Base-by-base conservation (phyloP, 345 rosid genomes). In the Clarkia xantiana region DNA sequence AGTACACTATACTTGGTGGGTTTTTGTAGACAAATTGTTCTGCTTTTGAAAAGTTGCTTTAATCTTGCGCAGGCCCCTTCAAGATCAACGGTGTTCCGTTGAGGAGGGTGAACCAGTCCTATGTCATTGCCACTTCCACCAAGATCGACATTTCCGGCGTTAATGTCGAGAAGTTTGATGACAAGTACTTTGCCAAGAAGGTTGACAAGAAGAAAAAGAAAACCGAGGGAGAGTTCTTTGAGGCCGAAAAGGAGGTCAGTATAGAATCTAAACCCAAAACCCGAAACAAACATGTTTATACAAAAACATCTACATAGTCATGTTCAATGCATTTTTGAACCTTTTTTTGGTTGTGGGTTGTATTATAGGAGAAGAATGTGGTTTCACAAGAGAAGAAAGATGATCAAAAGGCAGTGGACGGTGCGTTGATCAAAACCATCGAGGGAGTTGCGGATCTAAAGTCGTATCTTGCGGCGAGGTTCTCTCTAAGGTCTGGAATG, bases 361-460 rank as follows among this genome's bases (percentile, higher is more conserved):
- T 4, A 23, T 23, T 15, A 51, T 60, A 89, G 95, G 87, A 72
- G 54, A 78, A 84, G 63, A 85, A 68, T 20, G 69, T 17, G 19
- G 60, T 85, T 10, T 94, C 95, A 2, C 76, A 71, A 46, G 90
- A 64, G 65, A 85, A 73, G 71, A 89, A 82, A 56, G 97, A 84
- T 1, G 85, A 85, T 45, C 97, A 85, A 71, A 85, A 89, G 54
- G 34, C 79, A 0, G 65, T 89, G 0, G 95, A 89, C 43, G 22
- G 78, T 10, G 55, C 72, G 10, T 45, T 89, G 60, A 58, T 89
- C 49, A 80, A 78, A 57, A 23, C 77, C 59, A 76, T 89, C 38
- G 95, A 85, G 54, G 57, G 59, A 18, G 85, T 89, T 18, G 74
- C 80, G 9, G 87, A 89, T 41, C 69, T 82, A 77, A 89, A 73